Base-by-base conservation (phyloP, 164 flowering plant species). In the Macadamia integrifolia region DNA sequence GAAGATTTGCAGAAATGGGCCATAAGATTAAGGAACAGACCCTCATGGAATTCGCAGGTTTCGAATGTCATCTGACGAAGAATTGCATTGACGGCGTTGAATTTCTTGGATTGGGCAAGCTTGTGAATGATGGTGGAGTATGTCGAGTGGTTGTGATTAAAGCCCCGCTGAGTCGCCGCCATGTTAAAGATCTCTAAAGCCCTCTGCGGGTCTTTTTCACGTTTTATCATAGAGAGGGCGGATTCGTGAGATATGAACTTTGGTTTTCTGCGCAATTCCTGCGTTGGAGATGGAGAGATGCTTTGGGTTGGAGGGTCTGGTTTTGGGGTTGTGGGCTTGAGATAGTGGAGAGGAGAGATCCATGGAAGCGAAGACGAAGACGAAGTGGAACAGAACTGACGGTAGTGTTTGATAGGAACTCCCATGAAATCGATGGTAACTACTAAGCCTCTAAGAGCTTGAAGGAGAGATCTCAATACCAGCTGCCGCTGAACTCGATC, bases 141-240 rank as follows among this genome's bases (percentile, higher is more conserved):
- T 7, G 97, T 92, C 28, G 82, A 76, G 68, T 83, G 84, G 69
- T 90, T 92, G 77, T 92, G 98, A 71, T 80, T 77, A 66, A 92
- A 94, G 28, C 97, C 98, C 30, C 76, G 83, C 60, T 94, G 97
- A 46, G 79, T 68, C 0, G 88, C 67, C 1, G 71, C 92, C 76
- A n/a, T 72, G 74, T 94, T 88, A 65, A 94, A 94, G 52, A 87
- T 81, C 30, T 90, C 87, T n/a, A 94, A 9, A 23, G 97, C 97
- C 49, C 77, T 81, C 66, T 87, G 91, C 0, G 92, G 92, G 76
- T 83, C 84, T 71, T 70, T 80, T 76, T 87, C 91, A 18, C 69
- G 80, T 66, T 80, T 86, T 74, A 94, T 94, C 78, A 84, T 63
- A 62, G 48, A 69, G 69, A 90, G 71, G 40, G 87, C 86, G 14